These are phyloP conservation scores for Quercus bicolor DNA, from an alignment of 306 rosid genomes.

Conservation along the genomic window DNA sequence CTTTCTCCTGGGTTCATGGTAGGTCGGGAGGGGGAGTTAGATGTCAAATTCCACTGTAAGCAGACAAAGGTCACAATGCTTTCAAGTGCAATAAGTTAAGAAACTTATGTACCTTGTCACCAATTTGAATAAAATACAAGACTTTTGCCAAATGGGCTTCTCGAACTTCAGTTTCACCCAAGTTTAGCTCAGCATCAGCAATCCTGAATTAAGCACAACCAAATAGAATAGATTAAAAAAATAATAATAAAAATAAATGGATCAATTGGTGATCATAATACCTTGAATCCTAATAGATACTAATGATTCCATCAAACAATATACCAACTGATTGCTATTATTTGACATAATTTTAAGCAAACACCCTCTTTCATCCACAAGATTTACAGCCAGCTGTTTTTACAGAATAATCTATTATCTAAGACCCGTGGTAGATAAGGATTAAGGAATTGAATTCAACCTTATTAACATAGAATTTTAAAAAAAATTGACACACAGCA, in stretches of 20 bases:
- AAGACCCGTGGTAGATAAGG: no score
- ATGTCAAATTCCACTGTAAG: slow-evolving; percentile 5
- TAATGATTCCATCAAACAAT: neutral
- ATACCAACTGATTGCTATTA: neutral
- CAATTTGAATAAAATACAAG: slow-evolving; percentile 75
- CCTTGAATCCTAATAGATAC: slow-evolving; percentile 10
- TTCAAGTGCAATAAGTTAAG: neutral
- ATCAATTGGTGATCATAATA: neutral
- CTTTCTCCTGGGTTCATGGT: slow-evolving; percentile 60
- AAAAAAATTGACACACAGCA: neutral
- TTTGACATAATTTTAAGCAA: neutral
- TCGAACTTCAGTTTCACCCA: slow-evolving; percentile 98
- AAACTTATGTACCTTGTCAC: slow-evolving; percentile 65
- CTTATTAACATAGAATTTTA: no score
- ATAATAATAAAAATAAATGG: neutral
- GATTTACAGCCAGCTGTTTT: neutral
- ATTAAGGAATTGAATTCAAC: no score
- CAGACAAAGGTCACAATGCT: neutral
- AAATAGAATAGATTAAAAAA: slow-evolving; percentile 8
- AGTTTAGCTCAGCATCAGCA: slow-evolving; percentile 96
- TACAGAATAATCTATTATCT: neutral
- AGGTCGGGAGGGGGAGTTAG: neutral
- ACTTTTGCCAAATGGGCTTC: slow-evolving; percentile 98
- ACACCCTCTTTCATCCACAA: neutral
- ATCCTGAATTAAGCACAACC: slow-evolving; percentile 51